Base-by-base conservation (phyloP, 1,284 basidiomycete species). In the Malassezia yamatoensis region DNA sequence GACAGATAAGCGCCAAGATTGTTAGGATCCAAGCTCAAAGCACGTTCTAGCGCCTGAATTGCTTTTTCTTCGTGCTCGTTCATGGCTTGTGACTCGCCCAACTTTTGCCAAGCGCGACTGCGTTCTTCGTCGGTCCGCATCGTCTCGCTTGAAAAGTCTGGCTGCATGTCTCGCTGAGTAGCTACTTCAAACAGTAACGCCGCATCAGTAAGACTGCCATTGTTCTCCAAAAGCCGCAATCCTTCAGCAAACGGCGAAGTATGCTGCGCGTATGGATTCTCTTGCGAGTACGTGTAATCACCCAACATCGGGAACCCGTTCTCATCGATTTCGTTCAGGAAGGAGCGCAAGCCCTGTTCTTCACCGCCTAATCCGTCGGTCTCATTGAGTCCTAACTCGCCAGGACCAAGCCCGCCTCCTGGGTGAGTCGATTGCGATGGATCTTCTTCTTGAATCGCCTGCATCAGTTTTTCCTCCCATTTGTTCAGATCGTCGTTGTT, bases 21-120 rank as follows among this genome's bases (percentile, higher is more conserved):
- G 83, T 84, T 83, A 51, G 83, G 79, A 59, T 87, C 82, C 76
- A 93, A 84, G 54, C 85, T 61, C 56, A 74, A 64, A 21, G 71
- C 69, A 54, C 72, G 64, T 81, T 80, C 80, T 49, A 81, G 77
- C 10, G 81, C 81, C 10, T 77, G 69, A 51, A 81, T 78, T 4
- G 80, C 81, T 60, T 78, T 77, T 15, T 77, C 76, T 68, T 82
- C 81, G 62, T 80, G 79, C 64, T 99, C 94, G 70, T 99, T 91
- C 86, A 96, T 96, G 45, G 88, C 91, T 64, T 91, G 83, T 0
- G 87, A 87, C 76, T 94, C 88, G 9, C 94, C 94, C 0, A 98
- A 79, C 21, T 93, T 78, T 33, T 91, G 83, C 94, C 94, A 99
- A 0, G 90, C 83, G 72, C 93, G 90, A 53, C 85, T 89, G 10